These are phyloP conservation scores for Alnus glutinosa DNA, from an alignment of 306 rosid species.

Conservation along the genomic window DNA sequence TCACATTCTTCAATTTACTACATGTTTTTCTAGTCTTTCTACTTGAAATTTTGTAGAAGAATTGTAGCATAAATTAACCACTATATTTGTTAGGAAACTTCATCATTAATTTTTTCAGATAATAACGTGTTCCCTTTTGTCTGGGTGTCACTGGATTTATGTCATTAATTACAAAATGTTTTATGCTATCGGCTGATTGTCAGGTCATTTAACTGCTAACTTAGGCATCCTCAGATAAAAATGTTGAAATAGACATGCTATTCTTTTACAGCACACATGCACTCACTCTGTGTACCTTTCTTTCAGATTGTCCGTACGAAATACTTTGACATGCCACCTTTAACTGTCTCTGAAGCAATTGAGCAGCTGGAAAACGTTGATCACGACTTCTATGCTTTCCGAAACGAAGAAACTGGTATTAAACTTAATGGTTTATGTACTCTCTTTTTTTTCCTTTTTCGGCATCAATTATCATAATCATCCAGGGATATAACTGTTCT, in stretches of 20 bases:
- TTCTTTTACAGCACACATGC: conserved; percentile 1
- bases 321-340: conserved; percentile 93
- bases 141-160: background rate
- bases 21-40: background rate
- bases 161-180: background rate
- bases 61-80: background rate
- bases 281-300: conserved; percentile 26
- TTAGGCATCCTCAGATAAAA: background rate
- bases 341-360: conserved; percentile 84
- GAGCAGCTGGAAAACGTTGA: conserved; percentile 84
- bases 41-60: background rate
- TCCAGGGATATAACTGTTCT: conserved; percentile 22
- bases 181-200: background rate
- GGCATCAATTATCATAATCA: conserved; percentile 7
- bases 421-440: background rate
- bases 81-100: background rate
- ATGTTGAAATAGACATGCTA: conserved; percentile 14
- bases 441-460: background rate
- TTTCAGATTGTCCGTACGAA: conserved; percentile 83
- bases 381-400: conserved; percentile 88
- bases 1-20: background rate
- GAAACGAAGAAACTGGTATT: conserved; percentile 92
- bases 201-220: background rate
- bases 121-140: background rate
- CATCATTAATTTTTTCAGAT: background rate